Evolutionary conservation across 2,329 filamentous ascomycete species (phyloP).

Genomic region (Pseudogymnoascus sp.): DNA sequence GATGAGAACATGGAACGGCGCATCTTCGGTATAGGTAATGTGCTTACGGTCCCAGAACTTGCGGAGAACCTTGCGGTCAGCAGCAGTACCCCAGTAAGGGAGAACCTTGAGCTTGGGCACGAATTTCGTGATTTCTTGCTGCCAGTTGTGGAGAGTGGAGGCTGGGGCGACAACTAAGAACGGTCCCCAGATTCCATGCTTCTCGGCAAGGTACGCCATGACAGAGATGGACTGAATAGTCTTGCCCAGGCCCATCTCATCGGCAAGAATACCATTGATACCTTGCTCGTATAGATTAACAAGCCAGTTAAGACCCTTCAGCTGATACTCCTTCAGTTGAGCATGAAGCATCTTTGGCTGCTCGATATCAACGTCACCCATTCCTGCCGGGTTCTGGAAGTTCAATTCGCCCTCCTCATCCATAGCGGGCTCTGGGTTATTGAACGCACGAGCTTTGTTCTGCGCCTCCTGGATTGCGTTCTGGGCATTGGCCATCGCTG

Average conservation of each 20-base stretch:
- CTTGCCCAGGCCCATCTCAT: slow-evolving; percentile 99
- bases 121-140: slow-evolving; percentile 94
- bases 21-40: slow-evolving; percentile 86
- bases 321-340: slow-evolving; percentile 95
- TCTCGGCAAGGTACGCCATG: slow-evolving; percentile 96
- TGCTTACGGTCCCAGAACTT: slow-evolving; percentile 99
- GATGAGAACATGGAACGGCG: slow-evolving; percentile 89
- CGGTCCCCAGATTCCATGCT: slow-evolving; percentile 96
- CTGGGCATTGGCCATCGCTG: slow-evolving; percentile 91
- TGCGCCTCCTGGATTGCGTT: slow-evolving; percentile 92
- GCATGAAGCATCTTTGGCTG: slow-evolving; percentile 91
- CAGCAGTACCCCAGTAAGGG: slow-evolving; percentile 93
- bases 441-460: slow-evolving; percentile 86
- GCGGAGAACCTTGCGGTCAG: slow-evolving; percentile 87
- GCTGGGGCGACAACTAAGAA: slow-evolving; percentile 95
- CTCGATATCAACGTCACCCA: slow-evolving; percentile 88
- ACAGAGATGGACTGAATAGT: slow-evolving; percentile 98
- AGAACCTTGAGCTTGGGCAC: slow-evolving; percentile 91
- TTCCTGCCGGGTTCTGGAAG: slow-evolving; percentile 94
- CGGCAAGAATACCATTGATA: slow-evolving; percentile 97
- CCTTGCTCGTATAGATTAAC: slow-evolving; percentile 98
- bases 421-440: slow-evolving; percentile 62
- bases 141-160: slow-evolving; percentile 97
- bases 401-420: slow-evolving; percentile 98
- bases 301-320: slow-evolving; percentile 98